Evolutionary conservation across 2,329 filamentous ascomycete species (phyloP), one percentile per base, ranked within the genome.

Genomic region (Epichloe typhina): DNA sequence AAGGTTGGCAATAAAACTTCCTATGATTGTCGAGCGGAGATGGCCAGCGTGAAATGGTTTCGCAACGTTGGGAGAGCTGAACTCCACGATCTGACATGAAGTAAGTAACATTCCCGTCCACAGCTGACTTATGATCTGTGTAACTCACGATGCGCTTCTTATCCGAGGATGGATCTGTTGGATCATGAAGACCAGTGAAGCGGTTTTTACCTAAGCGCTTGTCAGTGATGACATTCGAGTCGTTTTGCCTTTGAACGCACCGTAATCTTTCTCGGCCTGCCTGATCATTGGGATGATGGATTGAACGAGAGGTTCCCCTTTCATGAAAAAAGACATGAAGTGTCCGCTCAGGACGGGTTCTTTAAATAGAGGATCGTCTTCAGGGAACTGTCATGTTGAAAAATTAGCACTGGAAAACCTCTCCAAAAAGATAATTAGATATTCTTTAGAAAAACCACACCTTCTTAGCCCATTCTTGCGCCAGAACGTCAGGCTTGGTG

Each of bases 31-130:
- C 58, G 81, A 85, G 61, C 86, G 76, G 59, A 89, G 71, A 66
- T 90, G 85, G 12, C 84, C 84, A 39, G 84, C 85, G 62, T 88
- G 84, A 71, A 89, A 89, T 23, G 84, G 86, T 69, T 91, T 91
- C 44, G 87, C 87, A 53, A 93, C 89, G 64, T 93, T 93, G 47
- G 88, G 87, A 7, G 84, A 89, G 7, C 84, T 88, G 67, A 91
- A 93, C 62, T 93, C 87, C 59, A 93, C 77, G 48, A 93, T 78
- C 62, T 62, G 40, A 41, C 6, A 40, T 38, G 12, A 44, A 11
- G n/a, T 52, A 11, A 51, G 49, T 36, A 8, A 38, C 7, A 38
- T 13, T 51, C 5, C 4, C 5, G 19, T 11, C n/a, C 21, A 37
- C 15, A 8, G 15, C 21, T 23, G 3, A 3, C 17, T 5, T 13